phyloP scores from a whole-genome alignment of 768 basidiomycete genomes.

The Scleroderma bovista region DNA sequence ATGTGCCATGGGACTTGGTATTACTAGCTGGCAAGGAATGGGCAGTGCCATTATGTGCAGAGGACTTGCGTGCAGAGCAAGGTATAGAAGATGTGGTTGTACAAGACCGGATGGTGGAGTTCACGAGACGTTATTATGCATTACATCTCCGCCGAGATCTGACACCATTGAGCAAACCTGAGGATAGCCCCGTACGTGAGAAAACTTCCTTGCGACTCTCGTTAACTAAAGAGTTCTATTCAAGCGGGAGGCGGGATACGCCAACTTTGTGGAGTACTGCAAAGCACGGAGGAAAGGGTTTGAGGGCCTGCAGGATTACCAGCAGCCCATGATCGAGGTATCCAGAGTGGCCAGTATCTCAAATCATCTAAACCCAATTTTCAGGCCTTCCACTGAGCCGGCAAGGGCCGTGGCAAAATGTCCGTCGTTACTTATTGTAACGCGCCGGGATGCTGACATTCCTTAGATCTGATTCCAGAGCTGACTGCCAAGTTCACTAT shows the following conservation, averaged over 20 bases:
- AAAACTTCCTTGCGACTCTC: not conserved
- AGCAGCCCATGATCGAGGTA: conserved; percentile 73
- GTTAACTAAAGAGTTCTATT: conserved; percentile 3
- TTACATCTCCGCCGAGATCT: conserved; percentile 57
- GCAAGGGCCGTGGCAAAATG: conserved; percentile 52
- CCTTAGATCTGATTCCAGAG: conserved; percentile 78
- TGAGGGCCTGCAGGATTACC: conserved; percentile 50
- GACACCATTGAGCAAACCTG: conserved; percentile 65
- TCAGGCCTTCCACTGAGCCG: conserved; percentile 34
- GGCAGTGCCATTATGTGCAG: conserved; percentile 42
- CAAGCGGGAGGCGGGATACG: conserved; percentile 58
- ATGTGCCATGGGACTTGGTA: conserved; percentile 63
- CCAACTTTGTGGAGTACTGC: conserved; percentile 62
- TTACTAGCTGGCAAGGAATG: conserved; percentile 46
- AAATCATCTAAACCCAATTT: conserved; percentile 57
- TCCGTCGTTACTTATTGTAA: conserved; percentile 20
- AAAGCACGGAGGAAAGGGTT: conserved; percentile 57
- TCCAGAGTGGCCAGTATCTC: conserved; percentile 41
- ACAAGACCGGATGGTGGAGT: conserved; percentile 74
- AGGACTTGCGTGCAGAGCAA: conserved; percentile 22
- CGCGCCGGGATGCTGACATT: conserved; percentile 22
- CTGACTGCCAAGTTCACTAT: conserved; percentile 66
- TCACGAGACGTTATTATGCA: conserved; percentile 63
- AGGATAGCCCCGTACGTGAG: conserved; percentile 54
- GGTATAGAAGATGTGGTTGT: conserved; percentile 61